Percentiles rank a stretch among this genome's conserved stretches.
Evolutionary conservation across 2,329 filamentous ascomycete species (phyloP).

Genomic region (Parastagonospora nodorum): DNA sequence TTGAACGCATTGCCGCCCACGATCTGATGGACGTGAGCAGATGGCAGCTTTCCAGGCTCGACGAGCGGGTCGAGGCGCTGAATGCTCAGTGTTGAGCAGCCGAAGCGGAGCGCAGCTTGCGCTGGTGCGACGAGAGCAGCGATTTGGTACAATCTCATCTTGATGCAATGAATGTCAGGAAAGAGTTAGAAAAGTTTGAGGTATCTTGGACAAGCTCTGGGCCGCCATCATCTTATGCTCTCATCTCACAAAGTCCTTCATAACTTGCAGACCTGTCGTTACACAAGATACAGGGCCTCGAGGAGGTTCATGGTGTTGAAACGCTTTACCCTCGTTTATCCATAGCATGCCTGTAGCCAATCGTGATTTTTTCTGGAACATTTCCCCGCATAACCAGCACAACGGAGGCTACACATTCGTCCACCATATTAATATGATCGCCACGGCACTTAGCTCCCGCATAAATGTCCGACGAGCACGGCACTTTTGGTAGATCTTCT

Average conservation of each 20-base stretch:
- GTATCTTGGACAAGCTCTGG: neutral
- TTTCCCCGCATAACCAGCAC: slow-evolving; percentile 1
- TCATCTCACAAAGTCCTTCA: neutral
- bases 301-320: slow-evolving; percentile 1
- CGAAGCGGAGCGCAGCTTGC: slow-evolving; percentile 23
- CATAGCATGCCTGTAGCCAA: slow-evolving; percentile 1
- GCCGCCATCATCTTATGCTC: neutral
- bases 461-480: neutral
- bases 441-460: slow-evolving; percentile 2
- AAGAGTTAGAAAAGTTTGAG: neutral
- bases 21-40: slow-evolving; percentile 29
- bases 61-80: slow-evolving; percentile 32
- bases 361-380: neutral
- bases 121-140: slow-evolving; percentile 10
- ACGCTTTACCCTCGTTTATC: slow-evolving; percentile 6
- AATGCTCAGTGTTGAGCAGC: slow-evolving; percentile 26
- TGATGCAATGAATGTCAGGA: neutral
- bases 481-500: neutral
- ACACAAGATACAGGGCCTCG: neutral
- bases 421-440: neutral
- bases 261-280: neutral
- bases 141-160: slow-evolving; percentile 11
- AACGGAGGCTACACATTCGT: neutral
- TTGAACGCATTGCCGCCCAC: slow-evolving; percentile 28
- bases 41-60: slow-evolving; percentile 27